phyloP scores from a whole-genome alignment of 306 rosid genomes.

The Abrus pulchellus region DNA sequence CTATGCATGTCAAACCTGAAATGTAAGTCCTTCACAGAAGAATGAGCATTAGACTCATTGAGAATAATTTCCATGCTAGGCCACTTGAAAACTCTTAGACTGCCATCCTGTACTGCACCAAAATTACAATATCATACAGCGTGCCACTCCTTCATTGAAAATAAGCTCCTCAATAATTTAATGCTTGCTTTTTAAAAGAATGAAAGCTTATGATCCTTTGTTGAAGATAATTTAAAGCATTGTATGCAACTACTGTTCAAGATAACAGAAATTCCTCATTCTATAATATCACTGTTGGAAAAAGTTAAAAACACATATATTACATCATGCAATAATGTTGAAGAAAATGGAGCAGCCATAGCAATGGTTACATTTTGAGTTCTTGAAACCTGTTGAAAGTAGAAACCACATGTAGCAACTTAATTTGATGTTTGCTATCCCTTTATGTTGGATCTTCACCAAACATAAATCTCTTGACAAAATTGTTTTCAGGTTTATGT shows the following conservation, averaged over 20 bases:
- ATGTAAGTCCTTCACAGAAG: slow-evolving; percentile 79
- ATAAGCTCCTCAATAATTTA: slow-evolving; percentile 25
- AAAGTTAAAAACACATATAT: background rate
- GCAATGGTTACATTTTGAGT: slow-evolving; percentile 19
- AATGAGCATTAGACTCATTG: slow-evolving; percentile 67
- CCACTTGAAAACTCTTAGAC: slow-evolving; percentile 88
- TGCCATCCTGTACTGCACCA: slow-evolving; percentile 94
- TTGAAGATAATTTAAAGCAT: slow-evolving; percentile 53
- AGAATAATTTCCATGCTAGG: slow-evolving; percentile 86
- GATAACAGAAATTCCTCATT: slow-evolving; percentile 19
- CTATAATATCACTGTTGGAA: background rate
- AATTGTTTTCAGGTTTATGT: slow-evolving; percentile 39
- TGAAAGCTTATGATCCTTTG: slow-evolving; percentile 58
- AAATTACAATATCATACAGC: slow-evolving; percentile 59
- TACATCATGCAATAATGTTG: slow-evolving; percentile 9
- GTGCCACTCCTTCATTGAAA: slow-evolving; percentile 39
- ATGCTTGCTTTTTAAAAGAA: slow-evolving; percentile 42
- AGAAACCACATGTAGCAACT: slow-evolving; percentile 1
- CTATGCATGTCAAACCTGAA: slow-evolving; percentile 72
- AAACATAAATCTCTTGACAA: slow-evolving; percentile 31
- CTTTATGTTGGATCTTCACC: slow-evolving; percentile 14
- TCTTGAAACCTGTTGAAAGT: slow-evolving; percentile 28
- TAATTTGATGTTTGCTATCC: slow-evolving; percentile 21
- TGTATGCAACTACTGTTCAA: slow-evolving; percentile 22
- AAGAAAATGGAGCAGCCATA: slow-evolving; percentile 13